Percentiles rank a stretch among this genome's conserved stretches.
Evolutionary conservation across 23 red algal genomes (phyloP).

Genomic region (Chondrus crispus): DNA sequence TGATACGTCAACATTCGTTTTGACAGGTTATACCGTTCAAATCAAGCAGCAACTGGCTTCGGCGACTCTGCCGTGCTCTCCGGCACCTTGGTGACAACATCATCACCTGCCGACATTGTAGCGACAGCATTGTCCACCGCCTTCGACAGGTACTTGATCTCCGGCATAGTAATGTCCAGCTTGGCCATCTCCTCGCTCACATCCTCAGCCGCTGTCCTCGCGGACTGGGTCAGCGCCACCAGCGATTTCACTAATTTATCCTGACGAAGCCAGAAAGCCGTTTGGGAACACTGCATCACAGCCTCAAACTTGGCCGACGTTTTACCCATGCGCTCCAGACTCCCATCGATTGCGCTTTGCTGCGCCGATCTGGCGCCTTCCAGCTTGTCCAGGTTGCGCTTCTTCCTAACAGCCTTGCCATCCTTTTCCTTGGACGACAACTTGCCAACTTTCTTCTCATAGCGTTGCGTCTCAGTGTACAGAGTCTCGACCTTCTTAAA

Average conservation of each 20-base stretch:
- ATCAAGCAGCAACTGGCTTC: too few species aligned
- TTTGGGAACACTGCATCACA: conserved; percentile 38
- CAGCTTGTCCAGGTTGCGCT: conserved; percentile 31
- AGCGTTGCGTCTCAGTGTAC: conserved; percentile 20
- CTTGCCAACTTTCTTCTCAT: conserved; percentile 44
- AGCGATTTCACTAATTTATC: not conserved
- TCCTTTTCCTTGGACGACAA: conserved; percentile 19
- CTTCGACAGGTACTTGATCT: too few species aligned
- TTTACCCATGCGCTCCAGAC: not conserved
- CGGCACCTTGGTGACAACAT: too few species aligned
- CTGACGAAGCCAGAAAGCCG: conserved; percentile 42
- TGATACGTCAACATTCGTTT: too few species aligned
- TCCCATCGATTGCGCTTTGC: conserved; percentile 5
- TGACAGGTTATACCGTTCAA: too few species aligned
- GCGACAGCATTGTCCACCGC: too few species aligned
- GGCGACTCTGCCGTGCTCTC: too few species aligned
- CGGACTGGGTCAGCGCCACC: not conserved
- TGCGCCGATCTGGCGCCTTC: conserved; percentile 8
- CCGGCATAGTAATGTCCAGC: too few species aligned
- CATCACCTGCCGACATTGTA: too few species aligned
- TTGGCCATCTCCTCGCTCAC: too few species aligned
- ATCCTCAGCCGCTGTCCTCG: not conserved
- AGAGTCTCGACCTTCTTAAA: conserved; percentile 1
- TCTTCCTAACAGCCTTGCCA: not conserved
- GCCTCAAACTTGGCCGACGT: conserved; percentile 16